Percentiles rank a stretch among this genome's conserved stretches.
These are phyloP conservation scores for Alternaria viburni DNA, from an alignment of 2,329 filamentous ascomycete species.

Conservation along the genomic window DNA sequence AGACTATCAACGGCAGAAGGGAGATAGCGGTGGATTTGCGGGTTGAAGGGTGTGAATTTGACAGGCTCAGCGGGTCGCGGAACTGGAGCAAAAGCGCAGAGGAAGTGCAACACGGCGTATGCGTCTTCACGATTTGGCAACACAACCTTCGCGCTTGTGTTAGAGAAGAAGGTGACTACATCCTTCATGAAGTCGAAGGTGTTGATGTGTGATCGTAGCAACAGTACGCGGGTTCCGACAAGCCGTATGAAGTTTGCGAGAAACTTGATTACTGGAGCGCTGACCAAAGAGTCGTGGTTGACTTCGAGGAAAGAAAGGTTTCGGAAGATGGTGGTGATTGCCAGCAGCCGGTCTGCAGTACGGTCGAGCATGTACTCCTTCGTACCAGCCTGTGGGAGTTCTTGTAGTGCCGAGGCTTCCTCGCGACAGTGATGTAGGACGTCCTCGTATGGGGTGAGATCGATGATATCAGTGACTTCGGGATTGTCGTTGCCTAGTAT, in stretches of 20 bases:
- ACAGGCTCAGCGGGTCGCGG: constrained; percentile 69
- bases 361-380: constrained; percentile 81
- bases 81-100: constrained; percentile 86
- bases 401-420: constrained; percentile 75
- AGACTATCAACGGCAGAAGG: constrained; percentile 88
- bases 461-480: constrained; percentile 85
- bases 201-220: constrained; percentile 81
- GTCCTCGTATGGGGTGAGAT: constrained; percentile 86
- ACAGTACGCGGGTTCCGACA: constrained; percentile 85
- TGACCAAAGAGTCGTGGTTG: constrained; percentile 78
- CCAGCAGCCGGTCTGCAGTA: constrained; percentile 84
- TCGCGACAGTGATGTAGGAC: constrained; percentile 77
- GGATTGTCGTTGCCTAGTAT: constrained; percentile 81
- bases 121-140: constrained; percentile 88
- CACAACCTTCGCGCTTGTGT: constrained; percentile 80
- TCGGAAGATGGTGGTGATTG: constrained; percentile 88
- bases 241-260: constrained; percentile 83
- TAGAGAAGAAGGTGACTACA: constrained; percentile 84
- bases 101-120: constrained; percentile 82
- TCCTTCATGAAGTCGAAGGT: constrained; percentile 98
- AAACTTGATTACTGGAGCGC: constrained; percentile 80
- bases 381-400: constrained; percentile 76
- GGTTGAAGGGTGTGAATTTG: constrained; percentile 82
- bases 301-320: constrained; percentile 87
- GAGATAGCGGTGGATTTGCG: constrained; percentile 82